Percentiles rank a stretch among this genome's conserved stretches.
These are phyloP conservation scores for Monosporascus sp. DNA, from an alignment of 2,329 filamentous ascomycete species.

Conservation along the genomic window DNA sequence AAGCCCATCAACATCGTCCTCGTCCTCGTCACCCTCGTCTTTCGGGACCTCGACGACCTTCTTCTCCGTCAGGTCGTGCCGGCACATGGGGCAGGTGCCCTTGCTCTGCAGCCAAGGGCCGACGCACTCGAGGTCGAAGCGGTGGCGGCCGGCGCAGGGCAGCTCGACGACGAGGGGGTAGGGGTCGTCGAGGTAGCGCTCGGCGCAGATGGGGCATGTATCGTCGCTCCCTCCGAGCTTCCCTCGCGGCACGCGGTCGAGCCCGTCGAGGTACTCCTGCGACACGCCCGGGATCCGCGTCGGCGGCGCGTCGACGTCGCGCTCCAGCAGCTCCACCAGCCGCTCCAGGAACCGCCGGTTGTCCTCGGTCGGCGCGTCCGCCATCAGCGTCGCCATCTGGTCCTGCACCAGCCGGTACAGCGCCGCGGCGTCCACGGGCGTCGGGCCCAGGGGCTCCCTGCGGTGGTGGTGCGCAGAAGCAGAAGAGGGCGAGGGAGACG, in stretches of 20 bases:
- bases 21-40: slow-evolving; percentile 43
- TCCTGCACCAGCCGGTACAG: slow-evolving; percentile 55
- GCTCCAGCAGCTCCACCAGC: slow-evolving; percentile 43
- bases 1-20: slow-evolving; percentile 46
- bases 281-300: slow-evolving; percentile 47
- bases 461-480: slow-evolving; percentile 17
- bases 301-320: slow-evolving; percentile 48
- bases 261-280: slow-evolving; percentile 53
- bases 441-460: slow-evolving; percentile 55
- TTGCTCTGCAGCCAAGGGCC: slow-evolving; percentile 60
- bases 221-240: slow-evolving; percentile 41
- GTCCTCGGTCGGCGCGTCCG: slow-evolving; percentile 40
- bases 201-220: slow-evolving; percentile 58
- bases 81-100: slow-evolving; percentile 59
- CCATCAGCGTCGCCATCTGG: slow-evolving; percentile 49
- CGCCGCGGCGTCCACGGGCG: slow-evolving; percentile 52
- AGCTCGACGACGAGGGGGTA: slow-evolving; percentile 61
- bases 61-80: slow-evolving; percentile 55
- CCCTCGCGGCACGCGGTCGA: slow-evolving; percentile 54
- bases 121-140: slow-evolving; percentile 63
- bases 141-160: slow-evolving; percentile 54
- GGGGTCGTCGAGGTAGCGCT: slow-evolving; percentile 55
- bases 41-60: slow-evolving; percentile 34
- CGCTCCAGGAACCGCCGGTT: slow-evolving; percentile 46
- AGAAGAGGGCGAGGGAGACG: slow-evolving; percentile 16